These are phyloP conservation scores for Cercospora brassicicola DNA, from an alignment of 2,329 filamentous ascomycete species.

Conservation along the genomic window DNA sequence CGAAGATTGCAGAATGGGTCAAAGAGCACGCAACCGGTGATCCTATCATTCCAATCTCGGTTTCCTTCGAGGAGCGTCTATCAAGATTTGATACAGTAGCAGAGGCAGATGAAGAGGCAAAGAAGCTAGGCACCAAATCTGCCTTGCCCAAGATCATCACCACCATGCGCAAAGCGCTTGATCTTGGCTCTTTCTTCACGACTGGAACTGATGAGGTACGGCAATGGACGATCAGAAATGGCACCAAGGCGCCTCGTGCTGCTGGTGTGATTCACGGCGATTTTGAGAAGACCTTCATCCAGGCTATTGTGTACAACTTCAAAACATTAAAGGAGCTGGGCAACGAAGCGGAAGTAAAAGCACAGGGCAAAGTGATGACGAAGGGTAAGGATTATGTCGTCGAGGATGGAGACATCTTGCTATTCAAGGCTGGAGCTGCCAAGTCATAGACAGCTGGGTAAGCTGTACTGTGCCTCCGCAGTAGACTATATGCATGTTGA, in stretches of 20 bases:
- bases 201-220: conserved; percentile 92
- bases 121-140: conserved; percentile 82
- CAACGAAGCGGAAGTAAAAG: conserved; percentile 83
- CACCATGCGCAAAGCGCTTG: conserved; percentile 88
- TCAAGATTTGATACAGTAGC: conserved; percentile 76
- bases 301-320: conserved; percentile 93
- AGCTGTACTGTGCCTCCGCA: not conserved
- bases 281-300: conserved; percentile 99
- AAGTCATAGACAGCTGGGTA: conserved; percentile 50
- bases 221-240: conserved; percentile 96
- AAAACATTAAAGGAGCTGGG: conserved; percentile 76
- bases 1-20: conserved; percentile 92
- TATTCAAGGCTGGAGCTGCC: conserved; percentile 87
- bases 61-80: conserved; percentile 88
- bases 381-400: conserved; percentile 98
- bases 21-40: conserved; percentile 86
- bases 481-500: conserved; percentile 12
- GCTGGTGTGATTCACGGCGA: conserved; percentile 98
- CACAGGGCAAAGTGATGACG: conserved; percentile 94
- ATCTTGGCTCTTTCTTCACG: conserved; percentile 95
- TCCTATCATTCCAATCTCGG: conserved; percentile 89
- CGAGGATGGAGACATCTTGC: conserved; percentile 76
- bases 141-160: conserved; percentile 86
- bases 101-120: conserved; percentile 80
- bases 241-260: conserved; percentile 95